Evolutionary conservation across 116 monocot species (phyloP).

Genomic region (Papilionanthe hybrid): DNA sequence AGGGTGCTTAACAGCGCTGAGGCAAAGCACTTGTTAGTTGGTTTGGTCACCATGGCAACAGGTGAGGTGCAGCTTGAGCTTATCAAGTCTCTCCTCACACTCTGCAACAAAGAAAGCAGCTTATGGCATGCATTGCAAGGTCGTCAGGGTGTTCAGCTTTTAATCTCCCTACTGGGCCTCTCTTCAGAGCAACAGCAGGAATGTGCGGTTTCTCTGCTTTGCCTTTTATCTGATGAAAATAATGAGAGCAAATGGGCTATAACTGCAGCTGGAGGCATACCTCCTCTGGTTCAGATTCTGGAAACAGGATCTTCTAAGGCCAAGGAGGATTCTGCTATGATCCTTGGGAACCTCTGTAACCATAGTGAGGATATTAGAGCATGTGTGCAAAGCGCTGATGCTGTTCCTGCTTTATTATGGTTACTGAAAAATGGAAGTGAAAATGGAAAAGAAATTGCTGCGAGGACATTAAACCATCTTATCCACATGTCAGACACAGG

Average conservation of each 20-base stretch:
- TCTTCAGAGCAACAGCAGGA: constrained; percentile 99
- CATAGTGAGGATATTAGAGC: constrained; percentile 98
- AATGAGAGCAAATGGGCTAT: constrained; percentile 99
- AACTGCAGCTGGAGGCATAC: constrained; percentile 98
- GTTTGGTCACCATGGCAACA: constrained; percentile 88
- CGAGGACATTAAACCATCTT: constrained; percentile 88
- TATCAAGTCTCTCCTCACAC: constrained; percentile 66
- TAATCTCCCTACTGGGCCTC: constrained; percentile 95
- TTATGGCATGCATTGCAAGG: constrained; percentile 90
- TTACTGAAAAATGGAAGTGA: constrained; percentile 97
- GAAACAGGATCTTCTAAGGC: constrained; percentile 91
- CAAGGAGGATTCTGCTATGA: constrained; percentile 91
- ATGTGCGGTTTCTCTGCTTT: constrained; percentile 87
- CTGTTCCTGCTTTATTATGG: constrained; percentile 95
- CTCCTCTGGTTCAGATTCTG: constrained; percentile 96
- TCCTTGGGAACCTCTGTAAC: constrained; percentile 93
- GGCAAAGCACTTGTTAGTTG: constrained; percentile 89
- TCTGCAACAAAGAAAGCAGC: constrained; percentile 68
- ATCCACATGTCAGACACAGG: constrained; percentile 94
- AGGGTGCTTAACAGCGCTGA: constrained; percentile 56
- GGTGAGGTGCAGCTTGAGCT: constrained; percentile 81
- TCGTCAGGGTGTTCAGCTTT: constrained; percentile 84
- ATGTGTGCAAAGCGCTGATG: constrained; percentile 98
- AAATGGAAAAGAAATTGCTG: constrained; percentile 88
- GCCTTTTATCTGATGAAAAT: constrained; percentile 85